Evolutionary conservation across 805 yeast genomes (phyloP).

Genomic region (Metschnikowia vanudenii): DNA sequence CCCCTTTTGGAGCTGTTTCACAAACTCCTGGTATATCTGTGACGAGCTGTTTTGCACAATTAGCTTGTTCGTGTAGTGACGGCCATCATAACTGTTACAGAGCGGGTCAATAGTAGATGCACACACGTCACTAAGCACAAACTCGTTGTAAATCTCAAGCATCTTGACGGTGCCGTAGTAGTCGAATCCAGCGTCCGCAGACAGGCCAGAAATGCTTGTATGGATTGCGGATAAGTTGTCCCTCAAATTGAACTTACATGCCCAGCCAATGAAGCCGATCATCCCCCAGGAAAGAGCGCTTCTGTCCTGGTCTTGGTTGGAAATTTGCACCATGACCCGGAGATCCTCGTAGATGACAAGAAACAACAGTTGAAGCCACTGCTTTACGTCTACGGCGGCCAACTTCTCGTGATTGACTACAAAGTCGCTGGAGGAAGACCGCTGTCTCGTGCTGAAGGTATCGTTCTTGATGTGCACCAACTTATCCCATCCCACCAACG

Average conservation of each 20-base stretch:
- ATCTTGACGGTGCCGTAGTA: conserved; percentile 54
- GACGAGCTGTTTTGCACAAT: conserved; percentile 26
- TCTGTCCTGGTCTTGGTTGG: conserved; percentile 36
- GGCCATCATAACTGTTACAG: conserved; percentile 27
- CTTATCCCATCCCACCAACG: conserved; percentile 80
- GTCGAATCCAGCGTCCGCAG: conserved; percentile 59
- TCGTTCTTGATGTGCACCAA: conserved; percentile 62
- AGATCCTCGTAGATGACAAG: conserved; percentile 65
- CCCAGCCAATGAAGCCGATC: conserved; percentile 49
- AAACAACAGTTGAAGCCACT: conserved; percentile 77
- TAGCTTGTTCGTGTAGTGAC: conserved; percentile 33
- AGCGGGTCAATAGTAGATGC: conserved; percentile 33
- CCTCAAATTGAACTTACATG: conserved; percentile 37
- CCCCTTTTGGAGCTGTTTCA: conserved; percentile 26
- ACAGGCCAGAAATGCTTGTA: conserved; percentile 48
- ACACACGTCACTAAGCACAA: conserved; percentile 34
- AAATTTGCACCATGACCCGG: conserved; percentile 27
- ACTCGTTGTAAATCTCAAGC: conserved; percentile 46
- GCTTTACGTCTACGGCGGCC: conserved; percentile 51
- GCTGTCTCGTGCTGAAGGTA: conserved; percentile 48
- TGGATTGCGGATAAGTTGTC: conserved; percentile 38
- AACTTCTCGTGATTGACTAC: conserved; percentile 22
- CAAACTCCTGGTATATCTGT: conserved; percentile 23
- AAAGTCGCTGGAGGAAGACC: conserved; percentile 3
- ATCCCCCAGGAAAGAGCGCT: conserved; percentile 75